phyloP scores from a whole-genome alignment of 495 filamentous ascomycete genomes.

The Tetracladium setigerum region DNA sequence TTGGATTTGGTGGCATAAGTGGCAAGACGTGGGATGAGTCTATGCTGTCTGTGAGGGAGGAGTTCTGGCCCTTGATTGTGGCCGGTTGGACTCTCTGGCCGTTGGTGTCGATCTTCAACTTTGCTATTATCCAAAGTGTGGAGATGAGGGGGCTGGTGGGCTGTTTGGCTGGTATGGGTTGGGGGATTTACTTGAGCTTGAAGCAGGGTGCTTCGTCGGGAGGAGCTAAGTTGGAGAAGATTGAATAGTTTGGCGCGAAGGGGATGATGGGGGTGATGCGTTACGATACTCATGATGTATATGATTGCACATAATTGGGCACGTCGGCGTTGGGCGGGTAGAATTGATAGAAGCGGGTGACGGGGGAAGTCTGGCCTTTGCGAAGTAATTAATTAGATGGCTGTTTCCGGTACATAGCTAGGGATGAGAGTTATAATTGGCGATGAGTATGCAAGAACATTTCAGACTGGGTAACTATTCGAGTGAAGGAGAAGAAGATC shows the following conservation, averaged over 20 bases:
- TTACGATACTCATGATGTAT: not conserved
- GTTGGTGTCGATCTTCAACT: conserved; percentile 69
- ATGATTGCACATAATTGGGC: not conserved
- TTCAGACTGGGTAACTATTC: too few relatives aligned
- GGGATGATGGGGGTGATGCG: not conserved
- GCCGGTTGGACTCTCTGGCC: conserved; percentile 84
- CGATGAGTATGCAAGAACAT: too few relatives aligned
- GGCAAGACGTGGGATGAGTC: conserved; percentile 12
- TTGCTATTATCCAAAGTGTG: conserved; percentile 65
- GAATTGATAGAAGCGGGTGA: too few relatives aligned
- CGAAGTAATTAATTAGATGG: too few relatives aligned
- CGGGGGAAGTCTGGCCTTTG: too few relatives aligned
- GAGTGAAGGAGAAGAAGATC: too few relatives aligned
- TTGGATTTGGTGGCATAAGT: conserved; percentile 17
- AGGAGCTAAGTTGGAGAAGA: conserved; percentile 25
- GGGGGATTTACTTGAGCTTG: conserved; percentile 83
- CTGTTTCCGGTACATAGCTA: too few relatives aligned
- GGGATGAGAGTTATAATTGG: too few relatives aligned
- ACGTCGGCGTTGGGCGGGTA: not conserved
- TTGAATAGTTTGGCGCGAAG: not conserved
- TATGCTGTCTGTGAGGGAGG: conserved; percentile 30
- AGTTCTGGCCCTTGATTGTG: conserved; percentile 62
- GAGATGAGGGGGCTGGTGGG: conserved; percentile 70
- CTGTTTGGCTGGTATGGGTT: conserved; percentile 70
- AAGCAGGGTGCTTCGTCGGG: conserved; percentile 17